phyloP scores from a whole-genome alignment of 768 basidiomycete species.

The Sarcomyxa edulis region DNA sequence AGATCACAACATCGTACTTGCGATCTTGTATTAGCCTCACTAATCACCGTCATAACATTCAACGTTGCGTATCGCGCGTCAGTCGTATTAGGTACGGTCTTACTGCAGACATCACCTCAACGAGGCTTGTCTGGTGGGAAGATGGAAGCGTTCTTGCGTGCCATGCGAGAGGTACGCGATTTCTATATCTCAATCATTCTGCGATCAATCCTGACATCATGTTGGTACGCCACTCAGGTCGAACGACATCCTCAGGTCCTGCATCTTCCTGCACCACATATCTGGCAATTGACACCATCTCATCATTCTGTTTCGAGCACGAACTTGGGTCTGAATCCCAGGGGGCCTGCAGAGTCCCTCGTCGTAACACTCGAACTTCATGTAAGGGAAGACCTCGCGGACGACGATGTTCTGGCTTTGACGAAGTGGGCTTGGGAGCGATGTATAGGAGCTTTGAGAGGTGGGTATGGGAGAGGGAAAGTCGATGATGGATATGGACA shows the following conservation, averaged over 20 bases:
- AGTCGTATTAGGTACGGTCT: conserved; percentile 74
- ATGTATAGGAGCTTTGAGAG: conserved; percentile 47
- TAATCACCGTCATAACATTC: conserved; percentile 76
- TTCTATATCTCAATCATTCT: background rate
- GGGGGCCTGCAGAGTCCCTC: conserved; percentile 32
- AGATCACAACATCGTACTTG: conserved; percentile 52
- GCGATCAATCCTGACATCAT: background rate
- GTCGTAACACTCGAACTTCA: conserved; percentile 81
- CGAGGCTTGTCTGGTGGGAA: conserved; percentile 53
- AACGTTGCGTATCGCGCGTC: conserved; percentile 82
- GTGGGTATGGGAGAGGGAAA: conserved; percentile 25
- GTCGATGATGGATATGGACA: conserved; percentile 28
- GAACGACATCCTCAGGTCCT: conserved; percentile 81
- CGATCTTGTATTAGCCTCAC: conserved; percentile 82
- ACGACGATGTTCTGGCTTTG: conserved; percentile 65
- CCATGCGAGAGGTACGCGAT: conserved; percentile 69
- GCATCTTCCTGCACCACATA: conserved; percentile 79
- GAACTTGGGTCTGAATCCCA: background rate
- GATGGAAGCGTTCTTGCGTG: conserved; percentile 79
- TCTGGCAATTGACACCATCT: conserved; percentile 76
- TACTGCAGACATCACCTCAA: conserved; percentile 85
- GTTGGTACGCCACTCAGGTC: conserved; percentile 37
- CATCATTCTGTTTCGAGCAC: conserved; percentile 12
- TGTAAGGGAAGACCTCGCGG: conserved; percentile 58
- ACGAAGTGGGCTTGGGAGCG: conserved; percentile 77